Evolutionary conservation across 139 green algal species (phyloP).

Genomic region (Marvania coccoides): DNA sequence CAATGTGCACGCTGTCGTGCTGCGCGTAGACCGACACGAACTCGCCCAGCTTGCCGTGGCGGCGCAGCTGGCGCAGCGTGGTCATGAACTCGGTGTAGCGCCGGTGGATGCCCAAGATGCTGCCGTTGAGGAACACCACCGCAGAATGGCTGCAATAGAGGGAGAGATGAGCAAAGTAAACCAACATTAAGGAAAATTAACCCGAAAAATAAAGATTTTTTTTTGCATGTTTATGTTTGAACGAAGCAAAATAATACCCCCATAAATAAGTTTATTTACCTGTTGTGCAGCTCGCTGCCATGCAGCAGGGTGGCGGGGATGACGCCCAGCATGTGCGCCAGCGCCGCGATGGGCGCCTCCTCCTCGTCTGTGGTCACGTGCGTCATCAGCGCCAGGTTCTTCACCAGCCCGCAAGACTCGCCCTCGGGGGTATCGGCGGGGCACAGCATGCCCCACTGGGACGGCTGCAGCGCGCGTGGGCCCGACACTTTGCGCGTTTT

Average conservation of each 20-base stretch:
- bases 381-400: conserved; percentile 99
- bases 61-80: conserved; percentile 55
- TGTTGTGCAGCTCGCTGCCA: conserved; percentile 65
- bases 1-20: conserved; percentile 54
- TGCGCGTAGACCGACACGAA: conserved; percentile 83
- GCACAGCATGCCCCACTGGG: conserved; percentile 98
- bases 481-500: conserved; percentile 96
- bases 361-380: conserved; percentile 94
- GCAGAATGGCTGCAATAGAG: conserved; percentile 25
- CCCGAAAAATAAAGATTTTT: too few relatives aligned
- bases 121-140: conserved; percentile 92
- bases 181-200: too few relatives aligned
- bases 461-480: conserved; percentile 83
- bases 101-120: conserved; percentile 76
- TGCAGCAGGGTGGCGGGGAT: conserved; percentile 56
- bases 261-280: not conserved
- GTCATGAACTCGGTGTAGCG: conserved; percentile 44
- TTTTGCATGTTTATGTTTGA: too few relatives aligned
- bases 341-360: conserved; percentile 45
- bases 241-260: too few relatives aligned
- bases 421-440: conserved; percentile 96
- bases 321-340: conserved; percentile 67
- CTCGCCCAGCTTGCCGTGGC: conserved; percentile 66
- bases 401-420: conserved; percentile 88
- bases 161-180: too few relatives aligned